These are phyloP conservation scores for Trichoderma reesei DNA, from an alignment of 495 filamentous ascomycete genomes.

Conservation along the genomic window DNA sequence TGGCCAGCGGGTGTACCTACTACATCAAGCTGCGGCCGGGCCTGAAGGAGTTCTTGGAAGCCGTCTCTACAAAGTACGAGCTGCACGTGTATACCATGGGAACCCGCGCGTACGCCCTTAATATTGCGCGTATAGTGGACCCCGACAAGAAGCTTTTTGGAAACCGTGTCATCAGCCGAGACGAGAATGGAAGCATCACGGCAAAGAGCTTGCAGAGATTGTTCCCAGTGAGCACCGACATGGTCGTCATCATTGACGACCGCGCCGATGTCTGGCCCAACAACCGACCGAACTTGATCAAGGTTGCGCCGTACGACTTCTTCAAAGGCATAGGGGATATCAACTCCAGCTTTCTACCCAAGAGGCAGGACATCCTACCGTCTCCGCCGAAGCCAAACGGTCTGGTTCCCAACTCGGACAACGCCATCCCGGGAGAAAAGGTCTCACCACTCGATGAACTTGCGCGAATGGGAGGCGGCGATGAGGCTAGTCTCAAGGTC, in stretches of 20 bases:
- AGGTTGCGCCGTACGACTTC: conserved; percentile 91
- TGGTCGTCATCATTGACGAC: conserved; percentile 99
- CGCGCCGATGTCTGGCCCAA: conserved; percentile 95
- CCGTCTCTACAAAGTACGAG: conserved; percentile 75
- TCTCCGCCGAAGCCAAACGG: conserved; percentile 16
- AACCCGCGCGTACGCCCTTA: conserved; percentile 84
- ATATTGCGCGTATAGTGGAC: conserved; percentile 89
- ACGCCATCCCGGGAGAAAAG: conserved; percentile 11
- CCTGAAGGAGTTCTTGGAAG: conserved; percentile 69
- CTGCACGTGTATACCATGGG: conserved; percentile 99
- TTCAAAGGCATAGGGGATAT: conserved; percentile 98
- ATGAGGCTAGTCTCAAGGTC: conserved; percentile 57
- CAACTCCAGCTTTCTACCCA: conserved; percentile 93
- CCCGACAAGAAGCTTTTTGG: conserved; percentile 84
- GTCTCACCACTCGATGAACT: conserved; percentile 62
- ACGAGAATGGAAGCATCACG: conserved; percentile 88
- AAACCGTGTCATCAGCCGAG: conserved; percentile 86
- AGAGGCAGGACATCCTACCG: conserved; percentile 62
- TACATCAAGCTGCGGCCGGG: conserved; percentile 98
- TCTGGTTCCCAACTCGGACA: not conserved
- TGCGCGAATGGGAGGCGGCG: conserved; percentile 61
- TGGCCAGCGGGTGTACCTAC: conserved; percentile 70
- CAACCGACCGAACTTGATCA: conserved; percentile 88
- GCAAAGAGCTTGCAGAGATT: conserved; percentile 83
- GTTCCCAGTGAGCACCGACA: conserved; percentile 95